These are phyloP conservation scores for Penicillium sp. DNA, from an alignment of 2,329 filamentous ascomycete species.

Conservation along the genomic window DNA sequence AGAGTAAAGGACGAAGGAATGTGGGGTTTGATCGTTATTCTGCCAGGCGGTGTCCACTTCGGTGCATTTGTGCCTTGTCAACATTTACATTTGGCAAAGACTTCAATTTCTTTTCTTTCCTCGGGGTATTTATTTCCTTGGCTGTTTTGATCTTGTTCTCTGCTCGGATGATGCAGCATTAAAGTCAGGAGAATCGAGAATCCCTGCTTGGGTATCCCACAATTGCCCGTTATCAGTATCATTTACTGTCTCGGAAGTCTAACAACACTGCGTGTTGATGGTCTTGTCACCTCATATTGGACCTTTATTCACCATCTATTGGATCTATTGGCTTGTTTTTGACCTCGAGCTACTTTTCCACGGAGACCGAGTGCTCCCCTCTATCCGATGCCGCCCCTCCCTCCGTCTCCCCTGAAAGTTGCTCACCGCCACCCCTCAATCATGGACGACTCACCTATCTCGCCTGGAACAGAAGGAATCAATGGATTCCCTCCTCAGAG, in stretches of 20 bases:
- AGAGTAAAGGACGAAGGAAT: slow-evolving; percentile 17
- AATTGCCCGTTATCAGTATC: slow-evolving; percentile 1
- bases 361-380: slow-evolving; percentile 5
- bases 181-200: not conserved
- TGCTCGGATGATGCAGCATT: slow-evolving; percentile 2
- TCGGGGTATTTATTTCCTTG: not conserved
- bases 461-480: slow-evolving; percentile 27
- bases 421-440: slow-evolving; percentile 39
- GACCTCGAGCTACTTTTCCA: not conserved
- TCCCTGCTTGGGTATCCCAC: not conserved
- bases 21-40: slow-evolving; percentile 21
- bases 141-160: not conserved
- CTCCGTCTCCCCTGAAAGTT: slow-evolving; percentile 35
- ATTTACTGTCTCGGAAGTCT: not conserved
- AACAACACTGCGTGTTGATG: slow-evolving; percentile 10
- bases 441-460: slow-evolving; percentile 36
- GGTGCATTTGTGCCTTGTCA: not conserved
- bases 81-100: not conserved
- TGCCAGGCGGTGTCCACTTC: slow-evolving; percentile 15
- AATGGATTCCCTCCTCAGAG: slow-evolving; percentile 31
- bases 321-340: not conserved
- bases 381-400: slow-evolving; percentile 27
- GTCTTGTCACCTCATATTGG: slow-evolving; percentile 2
- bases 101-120: not conserved
- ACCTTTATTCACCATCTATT: not conserved